Evolutionary conservation across 2,329 filamentous ascomycete species (phyloP).

Genomic region (Stemphylium beticola): DNA sequence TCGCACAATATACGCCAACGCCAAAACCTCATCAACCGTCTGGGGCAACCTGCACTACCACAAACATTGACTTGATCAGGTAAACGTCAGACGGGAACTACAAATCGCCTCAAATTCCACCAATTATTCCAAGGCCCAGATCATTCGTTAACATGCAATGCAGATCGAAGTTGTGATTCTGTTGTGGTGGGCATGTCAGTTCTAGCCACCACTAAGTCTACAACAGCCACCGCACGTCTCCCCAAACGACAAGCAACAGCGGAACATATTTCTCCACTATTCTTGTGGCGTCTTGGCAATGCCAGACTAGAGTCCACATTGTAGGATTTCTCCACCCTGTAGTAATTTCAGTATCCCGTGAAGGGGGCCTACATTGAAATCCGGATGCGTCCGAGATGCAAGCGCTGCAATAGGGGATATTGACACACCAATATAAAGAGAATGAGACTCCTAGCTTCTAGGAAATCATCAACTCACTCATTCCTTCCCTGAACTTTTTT

Average conservation of each 20-base stretch:
- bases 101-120: not conserved
- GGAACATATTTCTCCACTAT: constrained; percentile 15
- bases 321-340: constrained; percentile 2
- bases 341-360: constrained; percentile 8
- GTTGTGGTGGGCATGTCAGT: constrained; percentile 4
- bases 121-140: not conserved
- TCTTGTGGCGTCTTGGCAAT: constrained; percentile 12
- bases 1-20: not conserved
- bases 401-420: not conserved
- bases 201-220: constrained; percentile 9
- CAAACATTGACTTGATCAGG: not conserved
- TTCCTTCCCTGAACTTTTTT: not conserved
- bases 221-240: constrained; percentile 5
- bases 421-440: constrained; percentile 7
- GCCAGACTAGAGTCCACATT: not conserved
- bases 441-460: not conserved
- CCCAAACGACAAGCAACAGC: not conserved
- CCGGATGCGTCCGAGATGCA: constrained; percentile 2
- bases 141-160: not conserved
- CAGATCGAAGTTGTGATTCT: not conserved
- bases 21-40: constrained; percentile 1
- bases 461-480: not conserved
- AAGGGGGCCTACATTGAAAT: not conserved
- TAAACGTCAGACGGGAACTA: not conserved
- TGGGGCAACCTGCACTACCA: not conserved